Base-by-base conservation (phyloP, 306 rosid genomes). In the Gillenia trifoliata region DNA sequence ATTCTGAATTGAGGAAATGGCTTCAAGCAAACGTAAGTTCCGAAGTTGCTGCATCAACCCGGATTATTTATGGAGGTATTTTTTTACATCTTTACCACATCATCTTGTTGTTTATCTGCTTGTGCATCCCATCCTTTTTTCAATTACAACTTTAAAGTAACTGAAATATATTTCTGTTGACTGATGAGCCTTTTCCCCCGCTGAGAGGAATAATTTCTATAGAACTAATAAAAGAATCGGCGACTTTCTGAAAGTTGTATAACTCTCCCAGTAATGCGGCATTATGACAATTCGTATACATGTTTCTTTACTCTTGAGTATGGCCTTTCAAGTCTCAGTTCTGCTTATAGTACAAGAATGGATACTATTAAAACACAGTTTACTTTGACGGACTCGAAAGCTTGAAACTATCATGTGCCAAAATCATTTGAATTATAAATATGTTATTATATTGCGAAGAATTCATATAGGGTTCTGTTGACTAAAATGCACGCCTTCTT, bases 11-110 rank as follows among this genome's bases (percentile, higher is more conserved):
- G 60, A 84, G 87, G 82, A 80, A 80, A 77, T 84, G 87, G 87
- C 78, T 84, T 60, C 78, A 77, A 8, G 62, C 73, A 6, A 84
- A 84, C 15, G 34, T 60, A 55, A 77, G 78, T 72, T 72, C 85
- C 41, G 87, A 80, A 61, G 82, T 84, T 74, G 85, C 87, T 26
- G 85, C 82, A 30, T 34, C 72, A 36, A 80, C 79, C 65, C 64
- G 87, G 56, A 84, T 84, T 62, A 84, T 84, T 16, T 84, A 84
- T 25, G 87, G 87, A 77, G 87, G 87, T 84, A 49, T 62, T 15
- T 17, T 43, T 75, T 7, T 50, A 2, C 43, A 5, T 25, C 43
- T 23, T 5, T 20, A 16, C 43, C 36, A 0, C 54, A 16, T 17
- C 13, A 3, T 19, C 20, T 16, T 16, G 13, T 41, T 67, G 49